These are phyloP conservation scores for Arachis stenosperma DNA, from an alignment of 306 rosid species.

Conservation along the genomic window DNA sequence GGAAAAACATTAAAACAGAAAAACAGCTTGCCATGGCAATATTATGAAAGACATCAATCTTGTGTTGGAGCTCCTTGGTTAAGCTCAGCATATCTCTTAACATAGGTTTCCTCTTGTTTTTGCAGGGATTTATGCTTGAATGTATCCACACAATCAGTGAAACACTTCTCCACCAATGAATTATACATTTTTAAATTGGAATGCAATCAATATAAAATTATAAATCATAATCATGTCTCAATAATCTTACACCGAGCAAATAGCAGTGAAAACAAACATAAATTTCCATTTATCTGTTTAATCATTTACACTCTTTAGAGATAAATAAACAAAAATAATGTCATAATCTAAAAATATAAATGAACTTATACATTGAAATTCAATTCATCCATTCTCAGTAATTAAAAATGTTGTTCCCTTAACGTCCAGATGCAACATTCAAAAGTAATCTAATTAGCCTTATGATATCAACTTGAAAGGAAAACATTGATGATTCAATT, in stretches of 20 bases:
- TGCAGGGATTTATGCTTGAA: slow-evolving; percentile 90
- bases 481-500: no score
- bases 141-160: slow-evolving; percentile 82
- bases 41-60: slow-evolving; percentile 52
- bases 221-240: slow-evolving; percentile 20
- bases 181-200: slow-evolving; percentile 90
- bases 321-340: slow-evolving; percentile 1
- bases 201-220: background rate
- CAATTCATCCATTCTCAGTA: background rate
- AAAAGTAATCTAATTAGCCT: no score
- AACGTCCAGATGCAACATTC: slow-evolving; percentile 71
- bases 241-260: slow-evolving; percentile 19
- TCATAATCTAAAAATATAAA: background rate
- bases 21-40: slow-evolving; percentile 8
- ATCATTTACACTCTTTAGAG: background rate
- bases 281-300: background rate
- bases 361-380: background rate
- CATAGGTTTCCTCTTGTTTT: slow-evolving; percentile 91
- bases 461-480: no score
- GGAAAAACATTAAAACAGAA: background rate
- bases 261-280: background rate
- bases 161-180: slow-evolving; percentile 86
- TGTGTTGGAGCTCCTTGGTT: slow-evolving; percentile 96
- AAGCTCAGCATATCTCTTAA: slow-evolving; percentile 85
- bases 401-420: slow-evolving; percentile 58